phyloP scores from a whole-genome alignment of 495 filamentous ascomycete species.

The Venustampulla echinocandica region DNA sequence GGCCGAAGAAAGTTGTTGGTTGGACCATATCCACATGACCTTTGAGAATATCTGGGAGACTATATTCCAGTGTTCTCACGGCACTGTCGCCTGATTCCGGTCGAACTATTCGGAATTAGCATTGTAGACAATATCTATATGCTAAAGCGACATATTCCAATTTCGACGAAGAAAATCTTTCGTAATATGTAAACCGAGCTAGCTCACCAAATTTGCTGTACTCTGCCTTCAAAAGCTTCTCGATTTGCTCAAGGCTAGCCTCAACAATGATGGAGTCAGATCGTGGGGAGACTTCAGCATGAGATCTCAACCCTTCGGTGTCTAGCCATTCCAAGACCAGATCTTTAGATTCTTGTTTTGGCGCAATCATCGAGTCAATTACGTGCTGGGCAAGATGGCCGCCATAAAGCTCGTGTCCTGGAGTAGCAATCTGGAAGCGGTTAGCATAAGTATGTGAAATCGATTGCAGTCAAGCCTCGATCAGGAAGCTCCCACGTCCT shows the following conservation, averaged over 20 bases:
- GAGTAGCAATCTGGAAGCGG: constrained; percentile 17
- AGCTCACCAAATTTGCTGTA: constrained; percentile 14
- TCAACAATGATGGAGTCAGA: constrained; percentile 17
- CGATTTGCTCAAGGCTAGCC: constrained; percentile 15
- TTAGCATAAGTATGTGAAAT: not conserved
- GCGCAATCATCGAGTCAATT: constrained; percentile 19
- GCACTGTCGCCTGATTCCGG: constrained; percentile 1
- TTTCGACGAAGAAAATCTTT: not conserved
- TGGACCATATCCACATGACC: constrained; percentile 55
- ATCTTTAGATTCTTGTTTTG: constrained; percentile 19
- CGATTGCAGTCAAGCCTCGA: not conserved
- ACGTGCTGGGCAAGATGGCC: constrained; percentile 18
- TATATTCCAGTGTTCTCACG: constrained; percentile 38
- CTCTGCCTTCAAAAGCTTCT: constrained; percentile 19
- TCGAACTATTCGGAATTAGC: constrained; percentile 4
- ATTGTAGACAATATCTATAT: not conserved
- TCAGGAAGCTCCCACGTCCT: not conserved
- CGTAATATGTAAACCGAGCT: not conserved
- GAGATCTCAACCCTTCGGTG: constrained; percentile 7
- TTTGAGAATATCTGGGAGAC: constrained; percentile 43
- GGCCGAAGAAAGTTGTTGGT: constrained; percentile 56
- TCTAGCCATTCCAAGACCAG: constrained; percentile 19
- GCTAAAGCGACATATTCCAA: not conserved
- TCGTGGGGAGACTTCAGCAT: constrained; percentile 12
- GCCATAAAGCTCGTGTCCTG: constrained; percentile 18